Base-by-base conservation (phyloP, 2,329 filamentous ascomycete genomes). In the Westerdykella sp. region DNA sequence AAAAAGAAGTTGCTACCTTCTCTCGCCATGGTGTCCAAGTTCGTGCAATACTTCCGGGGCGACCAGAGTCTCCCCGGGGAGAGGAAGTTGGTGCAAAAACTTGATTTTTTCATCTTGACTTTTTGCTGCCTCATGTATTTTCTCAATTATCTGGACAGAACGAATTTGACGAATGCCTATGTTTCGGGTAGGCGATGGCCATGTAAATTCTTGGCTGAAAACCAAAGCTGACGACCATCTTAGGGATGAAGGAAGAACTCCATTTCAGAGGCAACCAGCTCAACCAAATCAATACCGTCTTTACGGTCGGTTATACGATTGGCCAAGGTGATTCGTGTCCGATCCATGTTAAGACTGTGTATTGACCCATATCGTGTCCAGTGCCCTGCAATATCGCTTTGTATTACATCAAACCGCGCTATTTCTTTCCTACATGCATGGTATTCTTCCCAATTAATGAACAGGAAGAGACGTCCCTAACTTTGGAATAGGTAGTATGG, bases 381-480 rank as follows among this genome's bases (percentile, higher is more conserved):
- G 57, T 63, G 0, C 60, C 60, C 7, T 62, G 59, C 36, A 63
- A 63, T 40, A 58, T 64, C 12, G 78, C 78, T 2, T 69, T 85
- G 2, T 77, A 83, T 59, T 80, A 82, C 51, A 57, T 85, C 46
- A 74, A 74, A 39, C 81, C 81, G 2, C 72, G 80, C n/a, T 69
- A 78, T 47, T 84, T 78, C 69, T 82, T 82, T 54, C 81, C 80
- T 0, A 54, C 69, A 22, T 82, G 81, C 73, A 81, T 83, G 75
- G 44, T 82, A 15, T 55, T 48, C 44, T n/a, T 7, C 25, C 9
- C 9, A 7, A 5, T 13, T n/a, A 22, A 39, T 3, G 10, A 6
- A 16, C 5, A 13, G 34, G 11, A 6, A 11, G 18, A 6, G 7
- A 21, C 38, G 13, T n/a, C 18, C 9, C 44, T 57, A 40, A 53